Evolutionary conservation across 805 yeast species (phyloP).

Genomic region (Candida vaughaniae): DNA sequence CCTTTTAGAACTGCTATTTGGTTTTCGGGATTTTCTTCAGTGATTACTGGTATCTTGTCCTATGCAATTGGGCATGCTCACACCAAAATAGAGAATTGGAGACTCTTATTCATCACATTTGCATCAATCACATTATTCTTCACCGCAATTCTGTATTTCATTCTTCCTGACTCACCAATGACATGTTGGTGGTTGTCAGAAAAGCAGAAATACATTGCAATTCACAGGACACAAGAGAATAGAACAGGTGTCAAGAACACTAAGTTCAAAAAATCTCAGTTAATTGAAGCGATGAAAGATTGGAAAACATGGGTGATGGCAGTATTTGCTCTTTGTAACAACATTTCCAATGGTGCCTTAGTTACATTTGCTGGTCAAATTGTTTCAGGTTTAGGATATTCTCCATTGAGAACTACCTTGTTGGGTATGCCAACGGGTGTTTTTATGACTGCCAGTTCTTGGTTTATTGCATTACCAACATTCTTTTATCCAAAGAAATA

Average conservation of each 20-base stretch:
- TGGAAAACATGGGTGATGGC: constrained; percentile 36
- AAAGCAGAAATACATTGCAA: constrained; percentile 32
- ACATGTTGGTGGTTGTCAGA: constrained; percentile 37
- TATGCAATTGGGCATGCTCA: constrained; percentile 30
- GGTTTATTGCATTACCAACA: constrained; percentile 29
- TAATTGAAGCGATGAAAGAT: constrained; percentile 34
- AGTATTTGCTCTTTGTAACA: constrained; percentile 22
- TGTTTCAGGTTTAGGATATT: constrained; percentile 52
- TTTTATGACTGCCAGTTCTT: constrained; percentile 30
- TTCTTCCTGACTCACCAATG: constrained; percentile 39
- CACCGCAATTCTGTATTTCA: constrained; percentile 46
- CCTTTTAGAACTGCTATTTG: constrained; percentile 24
- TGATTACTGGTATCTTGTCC: constrained; percentile 43
- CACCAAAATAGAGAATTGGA: constrained; percentile 56
- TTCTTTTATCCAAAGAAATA: constrained; percentile 17
- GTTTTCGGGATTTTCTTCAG: constrained; percentile 49
- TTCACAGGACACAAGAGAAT: constrained; percentile 29
- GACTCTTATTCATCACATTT: constrained; percentile 53
- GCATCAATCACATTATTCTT: constrained; percentile 57
- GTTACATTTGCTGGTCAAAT: constrained; percentile 43
- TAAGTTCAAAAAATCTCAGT: constrained; percentile 35
- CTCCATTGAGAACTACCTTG: constrained; percentile 41
- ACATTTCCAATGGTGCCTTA: constrained; percentile 37
- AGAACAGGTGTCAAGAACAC: constrained; percentile 43
- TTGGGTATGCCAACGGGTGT: constrained; percentile 60